Percentiles rank a stretch among this genome's conserved stretches.
Evolutionary conservation across 2,329 filamentous ascomycete genomes (phyloP).

Genomic region (Pezicula carpinea): DNA sequence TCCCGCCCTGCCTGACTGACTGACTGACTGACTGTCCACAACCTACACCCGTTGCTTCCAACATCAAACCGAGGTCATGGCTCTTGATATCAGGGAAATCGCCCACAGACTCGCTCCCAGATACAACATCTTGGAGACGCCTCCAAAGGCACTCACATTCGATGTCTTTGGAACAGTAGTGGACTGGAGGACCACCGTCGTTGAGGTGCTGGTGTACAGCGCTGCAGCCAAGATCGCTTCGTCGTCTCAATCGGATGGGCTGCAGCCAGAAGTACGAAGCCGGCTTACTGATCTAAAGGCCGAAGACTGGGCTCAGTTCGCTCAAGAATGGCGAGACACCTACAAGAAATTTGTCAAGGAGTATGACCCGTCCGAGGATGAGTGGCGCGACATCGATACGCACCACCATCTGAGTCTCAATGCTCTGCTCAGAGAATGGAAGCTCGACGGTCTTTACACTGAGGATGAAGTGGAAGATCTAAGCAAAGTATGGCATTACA

Average conservation of each 20-base stretch:
- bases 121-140: slow-evolving; percentile 16
- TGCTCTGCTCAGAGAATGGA: slow-evolving; percentile 50
- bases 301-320: slow-evolving; percentile 59
- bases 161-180: slow-evolving; percentile 80
- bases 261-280: slow-evolving; percentile 41
- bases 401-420: slow-evolving; percentile 63
- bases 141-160: slow-evolving; percentile 59
- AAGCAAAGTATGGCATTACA: slow-evolving; percentile 66
- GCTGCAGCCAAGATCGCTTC: slow-evolving; percentile 45
- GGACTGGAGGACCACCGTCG: slow-evolving; percentile 69
- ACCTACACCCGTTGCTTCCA: background rate
- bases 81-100: background rate
- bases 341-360: slow-evolving; percentile 57
- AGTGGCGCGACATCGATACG: slow-evolving; percentile 67
- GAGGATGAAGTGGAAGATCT: slow-evolving; percentile 60
- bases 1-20: background rate
- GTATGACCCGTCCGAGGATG: slow-evolving; percentile 41
- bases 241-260: slow-evolving; percentile 37
- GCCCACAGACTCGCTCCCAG: slow-evolving; percentile 10
- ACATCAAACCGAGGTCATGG: background rate
- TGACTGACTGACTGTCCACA: background rate
- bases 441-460: slow-evolving; percentile 54
- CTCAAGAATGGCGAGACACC: slow-evolving; percentile 63
- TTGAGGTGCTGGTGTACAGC: slow-evolving; percentile 48
- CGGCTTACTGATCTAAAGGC: slow-evolving; percentile 46